phyloP scores from a whole-genome alignment of 2,329 filamentous ascomycete genomes.

The Microdochium bolleyi region DNA sequence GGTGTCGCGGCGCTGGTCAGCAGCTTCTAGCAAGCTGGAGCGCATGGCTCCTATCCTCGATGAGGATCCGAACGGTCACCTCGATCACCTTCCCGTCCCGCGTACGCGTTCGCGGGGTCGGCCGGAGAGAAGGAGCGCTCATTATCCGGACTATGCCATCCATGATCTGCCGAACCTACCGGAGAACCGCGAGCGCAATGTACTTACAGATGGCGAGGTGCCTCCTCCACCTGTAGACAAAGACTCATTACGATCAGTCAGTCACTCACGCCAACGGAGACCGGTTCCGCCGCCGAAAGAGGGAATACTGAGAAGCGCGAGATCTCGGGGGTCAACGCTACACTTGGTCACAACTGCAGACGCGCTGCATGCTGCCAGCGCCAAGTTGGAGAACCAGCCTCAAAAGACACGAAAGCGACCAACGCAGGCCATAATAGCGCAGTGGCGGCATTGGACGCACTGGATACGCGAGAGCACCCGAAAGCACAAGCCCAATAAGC shows the following conservation, averaged over 20 bases:
- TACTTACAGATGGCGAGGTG: constrained; percentile 32
- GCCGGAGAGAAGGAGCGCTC: constrained; percentile 65
- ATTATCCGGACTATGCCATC: constrained; percentile 53
- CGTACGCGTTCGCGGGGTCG: constrained; percentile 66
- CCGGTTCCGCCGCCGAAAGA: constrained; percentile 84
- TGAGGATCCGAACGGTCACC: constrained; percentile 58
- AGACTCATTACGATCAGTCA: constrained; percentile 65
- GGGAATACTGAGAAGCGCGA: constrained; percentile 55
- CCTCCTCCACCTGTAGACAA: constrained; percentile 72
- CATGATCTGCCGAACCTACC: constrained; percentile 72
- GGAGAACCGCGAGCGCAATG: constrained; percentile 45
- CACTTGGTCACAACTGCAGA: constrained; percentile 69
- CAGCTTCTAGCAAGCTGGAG: constrained; percentile 80
- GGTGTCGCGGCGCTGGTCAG: constrained; percentile 74
- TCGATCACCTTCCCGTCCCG: constrained; percentile 32
- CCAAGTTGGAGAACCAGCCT: constrained; percentile 14
- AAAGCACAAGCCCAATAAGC: constrained; percentile 39
- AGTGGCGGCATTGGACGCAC: constrained; percentile 58
- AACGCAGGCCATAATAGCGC: constrained; percentile 49
- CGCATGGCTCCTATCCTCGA: constrained; percentile 68
- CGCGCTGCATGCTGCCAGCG: constrained; percentile 28
- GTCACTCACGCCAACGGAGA: constrained; percentile 68
- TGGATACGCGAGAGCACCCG: constrained; percentile 54
- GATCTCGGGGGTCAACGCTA: constrained; percentile 75
- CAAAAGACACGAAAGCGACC: constrained; percentile 48